These are phyloP conservation scores for Pythium apleroticum DNA, from an alignment of 352 stramenopile genomes.

Conservation along the genomic window DNA sequence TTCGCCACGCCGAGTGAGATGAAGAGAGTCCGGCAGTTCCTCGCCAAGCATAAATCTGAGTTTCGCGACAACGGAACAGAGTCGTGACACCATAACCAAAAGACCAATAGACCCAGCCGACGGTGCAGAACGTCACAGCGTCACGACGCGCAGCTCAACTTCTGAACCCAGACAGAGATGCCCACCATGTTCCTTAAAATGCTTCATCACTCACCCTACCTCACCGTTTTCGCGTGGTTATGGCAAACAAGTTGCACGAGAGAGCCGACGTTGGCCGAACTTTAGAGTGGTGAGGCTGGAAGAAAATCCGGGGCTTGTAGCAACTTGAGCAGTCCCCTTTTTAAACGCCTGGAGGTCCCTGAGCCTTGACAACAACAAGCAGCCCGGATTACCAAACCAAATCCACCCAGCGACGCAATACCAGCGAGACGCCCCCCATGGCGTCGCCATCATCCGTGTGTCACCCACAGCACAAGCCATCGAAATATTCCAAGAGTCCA, in stretches of 20 bases:
- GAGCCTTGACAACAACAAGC: conserved; percentile 41
- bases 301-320: not conserved
- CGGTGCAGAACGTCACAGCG: not conserved
- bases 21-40: conserved; percentile 43
- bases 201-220: conserved; percentile 14
- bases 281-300: not conserved
- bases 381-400: conserved; percentile 35
- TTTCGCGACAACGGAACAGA: conserved; percentile 12
- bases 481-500: conserved; percentile 11
- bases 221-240: not conserved
- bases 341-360: conserved; percentile 64
- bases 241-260: not conserved
- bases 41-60: conserved; percentile 18
- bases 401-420: conserved; percentile 28
- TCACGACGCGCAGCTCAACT: not conserved
- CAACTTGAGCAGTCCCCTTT: not conserved
- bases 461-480: conserved; percentile 25
- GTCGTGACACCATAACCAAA: conserved; percentile 1
- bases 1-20: conserved; percentile 48
- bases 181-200: conserved; percentile 23
- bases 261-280: not conserved
- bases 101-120: not conserved
- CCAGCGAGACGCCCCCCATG: conserved; percentile 32
- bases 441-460: conserved; percentile 33
- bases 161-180: conserved; percentile 8